Conservation (phyloP, 163 green algal species). For the Chlamydomonas reinhardtii region DNA sequence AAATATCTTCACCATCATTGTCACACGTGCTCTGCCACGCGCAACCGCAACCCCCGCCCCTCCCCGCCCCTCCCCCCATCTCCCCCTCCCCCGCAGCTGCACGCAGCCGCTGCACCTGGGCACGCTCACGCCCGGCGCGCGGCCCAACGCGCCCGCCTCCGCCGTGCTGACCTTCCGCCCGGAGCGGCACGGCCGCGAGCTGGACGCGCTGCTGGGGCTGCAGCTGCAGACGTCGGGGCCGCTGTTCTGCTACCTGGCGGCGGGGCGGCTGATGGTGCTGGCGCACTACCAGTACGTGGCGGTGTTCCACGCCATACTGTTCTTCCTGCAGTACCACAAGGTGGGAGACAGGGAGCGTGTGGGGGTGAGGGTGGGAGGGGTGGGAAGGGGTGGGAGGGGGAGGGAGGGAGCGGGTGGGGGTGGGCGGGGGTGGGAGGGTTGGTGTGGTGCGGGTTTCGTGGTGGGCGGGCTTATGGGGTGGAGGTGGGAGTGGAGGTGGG, state of each 20-base stretch:
- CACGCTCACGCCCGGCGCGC: constrained; percentile 58
- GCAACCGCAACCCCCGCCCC: too few relatives aligned
- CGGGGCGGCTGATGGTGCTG: constrained; percentile 47
- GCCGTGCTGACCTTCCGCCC: constrained; percentile 77
- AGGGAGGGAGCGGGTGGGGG: too few relatives aligned
- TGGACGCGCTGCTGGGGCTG: constrained; percentile 38
- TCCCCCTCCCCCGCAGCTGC: background rate
- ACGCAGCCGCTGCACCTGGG: constrained; percentile 76
- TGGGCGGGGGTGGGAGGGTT: too few relatives aligned
- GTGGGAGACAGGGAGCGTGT: background rate
- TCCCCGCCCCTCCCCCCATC: too few relatives aligned
- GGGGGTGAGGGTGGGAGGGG: background rate
- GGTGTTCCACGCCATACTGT: constrained; percentile 63
- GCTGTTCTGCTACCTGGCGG: constrained; percentile 53
- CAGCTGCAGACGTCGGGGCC: constrained; percentile 19
- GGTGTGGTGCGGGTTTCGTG: too few relatives aligned
- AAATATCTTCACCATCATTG: too few relatives aligned
- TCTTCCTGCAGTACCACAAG: constrained; percentile 67
- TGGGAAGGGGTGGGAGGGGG: background rate
- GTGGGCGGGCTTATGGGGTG: too few relatives aligned
- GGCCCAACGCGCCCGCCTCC: constrained; percentile 59
- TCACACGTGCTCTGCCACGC: too few relatives aligned
- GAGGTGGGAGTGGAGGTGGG: too few relatives aligned
- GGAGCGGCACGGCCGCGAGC: constrained; percentile 39
- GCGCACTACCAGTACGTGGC: constrained; percentile 47